Evolutionary conservation across 2,329 filamentous ascomycete genomes (phyloP), one percentile per base, ranked within the genome.

Genomic region (Ceratocystis variospora): DNA sequence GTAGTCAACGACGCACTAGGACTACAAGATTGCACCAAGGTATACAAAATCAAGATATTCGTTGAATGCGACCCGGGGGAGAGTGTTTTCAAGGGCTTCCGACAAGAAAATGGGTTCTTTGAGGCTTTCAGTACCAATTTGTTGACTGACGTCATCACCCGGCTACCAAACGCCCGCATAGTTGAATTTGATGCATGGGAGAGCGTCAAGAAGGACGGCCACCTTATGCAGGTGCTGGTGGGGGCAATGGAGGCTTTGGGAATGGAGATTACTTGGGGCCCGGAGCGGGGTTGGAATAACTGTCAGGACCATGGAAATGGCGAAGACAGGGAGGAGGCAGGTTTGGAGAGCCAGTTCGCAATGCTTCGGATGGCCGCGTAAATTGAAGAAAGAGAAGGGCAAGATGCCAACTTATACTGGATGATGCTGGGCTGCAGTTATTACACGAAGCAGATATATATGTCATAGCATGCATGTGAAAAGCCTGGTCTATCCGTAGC

Each of bases 41-140:
- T 88, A 22, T 79, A 80, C 37, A 78, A 77, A 15, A 73, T 92
- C 61, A 83, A 80, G 31, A 81, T 92, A 10, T 88, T 88, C 71
- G 83, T 90, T 28, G 84, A 91, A 73, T 83, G 82, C 69, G 88
- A 92, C 71, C 87, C 88, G 0, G 87, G 84, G 64, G 81, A 87
- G 70, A 79, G 78, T 33, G 76, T 84, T 22, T 90, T 89, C 71
- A 81, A 83, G 65, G 87, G 87, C 0, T 91, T 87, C 71, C 81
- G 87, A 15, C 80, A 81, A 31, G 79, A 80, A 0, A 81, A 86
- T 31, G 83, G 85, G 1, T 90, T 88, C 69, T 92, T 89, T 72
- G 88, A 89, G 68, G 74, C 74, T 4, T 91, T 90, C 71, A 85
- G 82, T 31, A 76, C 79, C 10, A 75, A 77, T 1, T 74, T 91